Base-by-base conservation (phyloP, 2,329 filamentous ascomycete genomes). In the Cadophora sp. region DNA sequence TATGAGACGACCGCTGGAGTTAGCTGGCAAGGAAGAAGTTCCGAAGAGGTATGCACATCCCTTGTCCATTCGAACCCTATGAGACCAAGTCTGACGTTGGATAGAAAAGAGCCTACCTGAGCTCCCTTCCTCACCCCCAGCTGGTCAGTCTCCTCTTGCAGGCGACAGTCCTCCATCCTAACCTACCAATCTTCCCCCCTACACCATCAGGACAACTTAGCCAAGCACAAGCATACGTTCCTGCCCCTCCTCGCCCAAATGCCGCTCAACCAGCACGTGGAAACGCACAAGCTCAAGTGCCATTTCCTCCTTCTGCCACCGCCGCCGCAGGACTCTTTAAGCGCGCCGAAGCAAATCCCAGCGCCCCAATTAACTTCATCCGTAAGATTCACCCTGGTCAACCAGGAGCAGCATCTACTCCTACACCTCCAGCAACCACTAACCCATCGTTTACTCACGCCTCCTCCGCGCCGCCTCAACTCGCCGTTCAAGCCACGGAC, bases 101-200 rank as follows among this genome's bases (percentile, higher is more conserved):
- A 58, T 72, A 92, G 83, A 89, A 87, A 82, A 85, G 85, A 50
- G 81, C 83, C 37, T 92, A 92, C 76, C 82, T 94, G 64, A 84
- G 84, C 0, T 83, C 83, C 14, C 82, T 93, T 34, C 81, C 90
- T 1, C 86, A 88, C 71, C 79, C 83, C 11, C 83, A 89, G 48
- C 82, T 94, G 0, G 86, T 93, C 58, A 85, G 86, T 64, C 83
- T 93, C 31, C 81, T 93, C 43, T 82, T 92, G 68, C 85, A 86
- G 70, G 84, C 88, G 67, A 87, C 86, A 31, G 84, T 85, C 58
- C 78, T 87, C 1, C 84, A 91, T 69, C 89, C 91, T 2, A 85
- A 89, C 64, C 81, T 94, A 6, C 87, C 90, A 5, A 81, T 94
- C 63, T 93, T 92, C 74, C 85, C 83, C 43, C 64, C 70, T 22